Conservation (phyloP, 73 alveolate genomes). For the Durusdinium trenchii region DNA sequence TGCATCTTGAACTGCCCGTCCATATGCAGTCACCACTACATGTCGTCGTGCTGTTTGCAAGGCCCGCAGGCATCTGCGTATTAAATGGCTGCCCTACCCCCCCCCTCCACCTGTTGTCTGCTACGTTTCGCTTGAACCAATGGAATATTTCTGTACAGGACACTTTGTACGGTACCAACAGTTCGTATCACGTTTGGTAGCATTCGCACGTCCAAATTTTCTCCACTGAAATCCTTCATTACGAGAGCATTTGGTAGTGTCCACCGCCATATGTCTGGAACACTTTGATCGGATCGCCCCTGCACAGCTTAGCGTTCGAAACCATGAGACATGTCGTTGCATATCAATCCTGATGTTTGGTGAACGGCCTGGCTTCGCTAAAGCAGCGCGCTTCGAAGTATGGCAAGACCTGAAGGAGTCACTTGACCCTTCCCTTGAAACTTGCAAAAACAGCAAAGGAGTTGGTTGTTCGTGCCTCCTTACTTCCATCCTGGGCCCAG, state of each 20-base stretch:
- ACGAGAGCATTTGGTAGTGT: constrained; percentile 77
- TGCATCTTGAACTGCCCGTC: neutral
- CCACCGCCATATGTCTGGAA: constrained; percentile 80
- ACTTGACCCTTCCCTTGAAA: too few species aligned
- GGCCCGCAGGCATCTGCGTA: neutral
- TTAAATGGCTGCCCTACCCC: constrained; percentile 74
- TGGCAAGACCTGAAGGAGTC: constrained; percentile 81
- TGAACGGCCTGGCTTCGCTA: constrained; percentile 50
- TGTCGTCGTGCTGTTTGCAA: neutral
- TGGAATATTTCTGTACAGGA: neutral
- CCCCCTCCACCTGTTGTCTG: neutral
- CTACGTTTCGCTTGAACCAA: too few species aligned
- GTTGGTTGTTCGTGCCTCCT: too few species aligned
- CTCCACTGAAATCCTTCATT: neutral
- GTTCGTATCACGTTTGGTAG: neutral
- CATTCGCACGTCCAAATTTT: neutral
- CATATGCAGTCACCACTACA: neutral
- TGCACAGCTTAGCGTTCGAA: neutral
- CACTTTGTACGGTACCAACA: neutral
- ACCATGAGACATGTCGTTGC: neutral
- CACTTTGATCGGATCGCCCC: constrained; percentile 79
- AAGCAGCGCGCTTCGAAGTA: constrained; percentile 68
- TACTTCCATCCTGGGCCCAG: too few species aligned
- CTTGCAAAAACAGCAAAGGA: too few species aligned
- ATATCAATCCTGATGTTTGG: neutral